Evolutionary conservation across 495 filamentous ascomycete species (phyloP).

Genomic region (Pyronema domesticum): DNA sequence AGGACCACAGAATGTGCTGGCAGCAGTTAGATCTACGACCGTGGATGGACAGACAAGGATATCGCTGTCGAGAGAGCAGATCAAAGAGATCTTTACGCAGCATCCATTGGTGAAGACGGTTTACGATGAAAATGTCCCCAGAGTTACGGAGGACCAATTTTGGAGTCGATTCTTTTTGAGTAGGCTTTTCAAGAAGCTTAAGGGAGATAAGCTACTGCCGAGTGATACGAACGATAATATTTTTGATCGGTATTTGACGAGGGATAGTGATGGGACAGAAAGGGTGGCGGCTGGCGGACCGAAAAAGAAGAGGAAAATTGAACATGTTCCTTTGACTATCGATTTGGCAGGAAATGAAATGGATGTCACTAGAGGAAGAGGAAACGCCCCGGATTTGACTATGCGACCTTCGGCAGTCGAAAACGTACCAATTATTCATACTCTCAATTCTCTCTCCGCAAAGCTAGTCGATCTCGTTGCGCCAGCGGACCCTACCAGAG

Average conservation of each 20-base stretch:
- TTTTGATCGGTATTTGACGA: conserved; percentile 67
- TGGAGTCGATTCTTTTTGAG: conserved; percentile 88
- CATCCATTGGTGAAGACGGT: conserved; percentile 79
- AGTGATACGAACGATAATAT: conserved; percentile 52
- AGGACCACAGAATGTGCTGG: conserved; percentile 82
- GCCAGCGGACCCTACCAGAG: conserved; percentile 43
- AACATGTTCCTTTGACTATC: conserved; percentile 67
- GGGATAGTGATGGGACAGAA: conserved; percentile 36
- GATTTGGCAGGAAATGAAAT: conserved; percentile 88
- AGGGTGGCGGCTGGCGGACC: conserved; percentile 9
- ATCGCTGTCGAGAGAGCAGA: conserved; percentile 79
- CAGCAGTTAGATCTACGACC: conserved; percentile 64
- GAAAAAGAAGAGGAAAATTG: conserved; percentile 16
- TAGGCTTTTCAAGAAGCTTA: conserved; percentile 73
- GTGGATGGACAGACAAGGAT: conserved; percentile 62
- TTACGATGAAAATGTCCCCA: conserved; percentile 86
- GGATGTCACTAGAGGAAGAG: conserved; percentile 56
- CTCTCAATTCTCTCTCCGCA: conserved; percentile 69
- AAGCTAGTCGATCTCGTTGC: conserved; percentile 78
- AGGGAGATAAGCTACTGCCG: conserved; percentile 66
- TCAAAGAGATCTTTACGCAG: conserved; percentile 78
- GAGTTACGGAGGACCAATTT: conserved; percentile 59
- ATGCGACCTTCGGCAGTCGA: conserved; percentile 56
- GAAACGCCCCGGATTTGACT: conserved; percentile 69
- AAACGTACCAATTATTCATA: conserved; percentile 63